These are phyloP conservation scores for Mediolabrus comicus DNA, from an alignment of 108 stramenopile genomes.

Conservation along the genomic window DNA sequence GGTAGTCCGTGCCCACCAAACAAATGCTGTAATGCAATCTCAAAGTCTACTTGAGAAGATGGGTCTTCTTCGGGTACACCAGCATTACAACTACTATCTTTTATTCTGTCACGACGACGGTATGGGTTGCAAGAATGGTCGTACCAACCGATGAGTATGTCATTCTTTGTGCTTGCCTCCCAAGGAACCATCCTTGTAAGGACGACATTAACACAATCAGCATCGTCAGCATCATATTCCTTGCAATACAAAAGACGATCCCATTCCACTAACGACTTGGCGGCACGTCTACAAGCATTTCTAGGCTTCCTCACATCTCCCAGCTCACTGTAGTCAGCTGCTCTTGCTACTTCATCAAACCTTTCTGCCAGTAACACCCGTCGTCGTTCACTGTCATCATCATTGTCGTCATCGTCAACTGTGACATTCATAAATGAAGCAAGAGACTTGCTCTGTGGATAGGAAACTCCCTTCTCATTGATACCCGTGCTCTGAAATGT, in stretches of 20 bases:
- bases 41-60: slow-evolving; percentile 47
- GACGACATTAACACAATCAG: slow-evolving; percentile 9
- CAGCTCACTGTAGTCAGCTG: slow-evolving; percentile 71
- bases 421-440: slow-evolving; percentile 6
- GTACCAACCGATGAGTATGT: slow-evolving; percentile 69
- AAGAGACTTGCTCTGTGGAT: slow-evolving; percentile 65
- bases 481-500: slow-evolving; percentile 65
- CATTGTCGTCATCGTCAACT: not conserved
- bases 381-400: not conserved
- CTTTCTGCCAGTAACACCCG: slow-evolving; percentile 18
- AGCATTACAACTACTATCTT: not conserved
- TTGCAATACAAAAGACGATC: slow-evolving; percentile 62
- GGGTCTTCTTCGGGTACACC: slow-evolving; percentile 10
- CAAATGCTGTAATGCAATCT: slow-evolving; percentile 44
- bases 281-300: slow-evolving; percentile 69
- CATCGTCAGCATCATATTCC: slow-evolving; percentile 29
- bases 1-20: slow-evolving; percentile 11
- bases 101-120: slow-evolving; percentile 1
- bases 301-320: slow-evolving; percentile 40
- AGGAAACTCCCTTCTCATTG: slow-evolving; percentile 54
- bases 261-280: slow-evolving; percentile 74
- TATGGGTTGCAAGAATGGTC: slow-evolving; percentile 17
- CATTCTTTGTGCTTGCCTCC: slow-evolving; percentile 74
- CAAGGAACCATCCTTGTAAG: slow-evolving; percentile 71
- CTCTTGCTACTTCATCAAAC: slow-evolving; percentile 73